Base-by-base conservation (phyloP, 2,329 filamentous ascomycete genomes). In the Mollisiaceae sp. region DNA sequence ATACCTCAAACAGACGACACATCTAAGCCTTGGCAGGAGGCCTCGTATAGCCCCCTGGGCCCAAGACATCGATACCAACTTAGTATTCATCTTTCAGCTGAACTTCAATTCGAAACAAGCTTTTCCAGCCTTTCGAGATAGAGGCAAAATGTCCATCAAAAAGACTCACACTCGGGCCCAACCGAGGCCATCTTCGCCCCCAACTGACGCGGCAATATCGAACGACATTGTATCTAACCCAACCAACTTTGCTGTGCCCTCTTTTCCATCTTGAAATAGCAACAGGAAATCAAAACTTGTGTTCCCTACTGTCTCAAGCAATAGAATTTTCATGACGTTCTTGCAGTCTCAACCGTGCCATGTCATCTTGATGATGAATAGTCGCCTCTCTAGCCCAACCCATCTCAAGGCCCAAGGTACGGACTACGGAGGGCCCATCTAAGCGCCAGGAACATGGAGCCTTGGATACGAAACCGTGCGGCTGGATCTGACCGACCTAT, bases 391-490 rank as follows among this genome's bases (percentile, higher is more conserved):
- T 14, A 18, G 27, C 50, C 50, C 50, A 54, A 54, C 50, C 24
- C 50, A 54, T 32, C 15, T 32, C 24, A 11, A 27, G n/a, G 27
- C 50, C 22, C 24, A 35, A 35, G 22, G 45, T 50, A 24, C 45
- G 45, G 50, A 32, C 12, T 1, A 11, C 6, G 14, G 24, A 14
- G 9, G 22, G 11, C 11, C 22, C 2, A 15, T 15, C n/a, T 54
- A 54, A 54, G 50, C 50, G 50, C 50, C 50, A 54, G 50, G 50
- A 54, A 54, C 50, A 18, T 32, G n/a, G 14, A 3, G 22, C 50
- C 24, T 32, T 22, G 50, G 50, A 54, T 24, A 32, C 27, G 24
- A 54, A 54, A 54, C 50, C 50, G n/a, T 32, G 50, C 32, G 22
- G 50, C 24, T 54, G 50, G 50, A 35, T 32, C 27, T n/a, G 3